Conservation (phyloP, 257 asterid species). For the Dorcoceras hygrometricum region DNA sequence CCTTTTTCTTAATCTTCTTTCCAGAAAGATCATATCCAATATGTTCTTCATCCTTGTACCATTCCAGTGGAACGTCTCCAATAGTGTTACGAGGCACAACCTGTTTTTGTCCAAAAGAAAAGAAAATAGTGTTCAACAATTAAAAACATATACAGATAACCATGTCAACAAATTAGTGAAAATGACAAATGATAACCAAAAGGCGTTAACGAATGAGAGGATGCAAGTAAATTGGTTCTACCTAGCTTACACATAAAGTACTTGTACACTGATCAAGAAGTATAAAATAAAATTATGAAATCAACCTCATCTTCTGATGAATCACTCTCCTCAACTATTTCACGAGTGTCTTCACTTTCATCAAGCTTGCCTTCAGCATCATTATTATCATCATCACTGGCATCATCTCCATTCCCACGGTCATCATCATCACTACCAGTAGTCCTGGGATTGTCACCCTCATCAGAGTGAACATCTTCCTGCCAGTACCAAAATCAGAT, state of each 20-base stretch:
- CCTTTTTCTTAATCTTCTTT: conserved; percentile 88
- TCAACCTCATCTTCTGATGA: conserved; percentile 86
- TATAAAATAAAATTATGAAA: conserved; percentile 10
- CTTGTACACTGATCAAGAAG: neutral
- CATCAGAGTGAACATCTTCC: conserved; percentile 47
- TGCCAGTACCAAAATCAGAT: conserved; percentile 30
- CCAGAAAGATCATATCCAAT: conserved; percentile 87
- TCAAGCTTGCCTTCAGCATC: conserved; percentile 29
- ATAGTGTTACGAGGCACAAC: conserved; percentile 88
- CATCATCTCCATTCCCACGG: conserved; percentile 22
- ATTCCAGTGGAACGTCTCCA: conserved; percentile 80
- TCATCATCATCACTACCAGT: conserved; percentile 24
- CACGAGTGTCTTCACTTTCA: conserved; percentile 45
- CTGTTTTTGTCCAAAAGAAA: conserved; percentile 36
- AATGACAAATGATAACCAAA: conserved; percentile 3
- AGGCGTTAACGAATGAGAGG: neutral
- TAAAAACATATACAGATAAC: conserved; percentile 13
- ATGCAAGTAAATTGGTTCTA: conserved; percentile 6
- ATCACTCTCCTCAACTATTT: conserved; percentile 67
- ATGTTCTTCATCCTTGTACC: conserved; percentile 96
- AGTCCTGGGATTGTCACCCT: conserved; percentile 25
- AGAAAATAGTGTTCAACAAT: conserved; percentile 19
- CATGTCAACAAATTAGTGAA: neutral
- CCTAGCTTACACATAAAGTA: conserved; percentile 4
- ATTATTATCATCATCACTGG: conserved; percentile 31